These are phyloP conservation scores for Globisporangium sylvaticum DNA, from an alignment of 352 stramenopile species.

Conservation along the genomic window DNA sequence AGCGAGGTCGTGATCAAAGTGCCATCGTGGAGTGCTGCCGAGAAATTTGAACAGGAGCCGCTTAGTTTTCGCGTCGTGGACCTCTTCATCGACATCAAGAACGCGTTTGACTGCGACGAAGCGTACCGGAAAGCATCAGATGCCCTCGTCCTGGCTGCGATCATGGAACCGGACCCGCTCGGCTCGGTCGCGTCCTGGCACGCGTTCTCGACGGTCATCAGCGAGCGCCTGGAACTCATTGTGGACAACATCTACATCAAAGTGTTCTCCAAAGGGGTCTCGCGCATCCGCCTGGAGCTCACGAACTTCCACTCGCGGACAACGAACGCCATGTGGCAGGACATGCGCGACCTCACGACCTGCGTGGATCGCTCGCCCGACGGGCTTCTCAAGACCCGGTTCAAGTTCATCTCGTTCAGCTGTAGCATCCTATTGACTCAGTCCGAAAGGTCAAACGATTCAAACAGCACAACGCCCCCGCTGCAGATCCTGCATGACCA, in stretches of 20 bases:
- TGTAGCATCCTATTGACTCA: constrained; percentile 38
- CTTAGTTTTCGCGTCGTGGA: constrained; percentile 44
- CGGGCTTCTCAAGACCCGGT: constrained; percentile 55
- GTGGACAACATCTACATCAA: constrained; percentile 54
- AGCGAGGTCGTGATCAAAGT: constrained; percentile 52
- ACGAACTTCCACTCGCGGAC: constrained; percentile 44
- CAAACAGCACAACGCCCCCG: not conserved
- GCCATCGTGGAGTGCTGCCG: constrained; percentile 44
- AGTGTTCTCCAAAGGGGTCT: constrained; percentile 34
- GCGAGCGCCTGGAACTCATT: constrained; percentile 40
- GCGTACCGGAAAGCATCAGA: constrained; percentile 29
- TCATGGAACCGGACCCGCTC: constrained; percentile 51
- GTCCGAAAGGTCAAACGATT: not conserved
- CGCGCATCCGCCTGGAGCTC: constrained; percentile 38
- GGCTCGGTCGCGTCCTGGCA: constrained; percentile 62
- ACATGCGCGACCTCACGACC: constrained; percentile 50
- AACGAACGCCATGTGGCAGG: constrained; percentile 62
- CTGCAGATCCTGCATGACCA: constrained; percentile 40
- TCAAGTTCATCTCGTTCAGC: constrained; percentile 56
- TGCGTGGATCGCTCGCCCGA: constrained; percentile 62
- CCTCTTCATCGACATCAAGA: constrained; percentile 47
- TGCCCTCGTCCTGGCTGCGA: constrained; percentile 28
- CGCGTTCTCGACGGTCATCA: constrained; percentile 48
- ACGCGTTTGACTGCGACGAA: constrained; percentile 43
- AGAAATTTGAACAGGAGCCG: constrained; percentile 56